Evolutionary conservation across 352 stramenopile genomes (phyloP), one percentile per base, ranked within the genome.

Genomic region (Phytophthora kernoviae): DNA sequence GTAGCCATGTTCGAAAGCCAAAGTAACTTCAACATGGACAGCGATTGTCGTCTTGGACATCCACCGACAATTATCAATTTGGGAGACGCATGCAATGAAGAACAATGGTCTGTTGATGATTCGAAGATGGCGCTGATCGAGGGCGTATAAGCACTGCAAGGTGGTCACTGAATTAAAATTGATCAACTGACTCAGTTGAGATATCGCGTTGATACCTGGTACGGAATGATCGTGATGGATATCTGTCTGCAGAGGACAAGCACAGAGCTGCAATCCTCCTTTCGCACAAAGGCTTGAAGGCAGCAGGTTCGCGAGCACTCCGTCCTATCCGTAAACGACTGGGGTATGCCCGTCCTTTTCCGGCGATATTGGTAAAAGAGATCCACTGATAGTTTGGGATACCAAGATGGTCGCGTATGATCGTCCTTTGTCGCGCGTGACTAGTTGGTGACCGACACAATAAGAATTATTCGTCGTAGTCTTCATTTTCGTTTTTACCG

Each of bases 311-410:
- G 52, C 32, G 46, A 46, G 44, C 46, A 33, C 46, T 66, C 62
- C 39, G 43, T 26, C 56, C 43, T 66, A 70, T 70, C 62, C 47
- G 21, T 17, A 55, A 53, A 56, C 17, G 47, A 26, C 22, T 46
- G 55, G 37, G 41, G 58, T 52, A 48, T 60, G 37, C 30, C 40
- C 44, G 62, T 62, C 62, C 62, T 66, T 67, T 70, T 58, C 62
- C 61, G 22, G 34, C 32, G 42, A 60, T 65, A 36, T 10, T 37
- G 58, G 14, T 24, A 56, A 42, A 27, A n/a, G 5, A 6, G 14
- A 30, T 30, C 24, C 21, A 26, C 24, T 37, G 9, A 18, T 41
- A 46, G 9, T 34, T 45, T 11, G 32, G 10, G 54, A 58, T 47
- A 52, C 34, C 14, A 61, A 22, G 48, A 59, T 65, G 42, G 5